Evolutionary conservation across 2,329 filamentous ascomycete species (phyloP), one percentile per base, ranked within the genome.

Genomic region (Trichoderma sp.): DNA sequence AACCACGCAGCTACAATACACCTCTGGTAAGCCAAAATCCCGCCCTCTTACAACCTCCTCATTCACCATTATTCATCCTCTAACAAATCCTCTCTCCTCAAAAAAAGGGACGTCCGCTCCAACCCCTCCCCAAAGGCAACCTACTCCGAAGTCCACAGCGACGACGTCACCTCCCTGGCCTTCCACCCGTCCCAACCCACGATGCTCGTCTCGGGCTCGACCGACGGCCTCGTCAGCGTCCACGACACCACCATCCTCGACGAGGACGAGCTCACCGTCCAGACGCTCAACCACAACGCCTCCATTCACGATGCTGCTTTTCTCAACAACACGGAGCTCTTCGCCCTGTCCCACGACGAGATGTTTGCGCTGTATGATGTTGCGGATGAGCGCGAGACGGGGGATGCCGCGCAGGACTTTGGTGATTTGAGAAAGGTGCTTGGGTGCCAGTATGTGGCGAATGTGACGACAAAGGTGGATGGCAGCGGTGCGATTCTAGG

Each of bases 271-370:
- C 90, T 93, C 1, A 84, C 94, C 23, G 84, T 92, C 72, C 92
- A 94, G 80, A 92, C 93, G 13, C 90, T 95, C 79, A 95, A 95
- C 80, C 92, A 93, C 78, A 87, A 88, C 47, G 88, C 90, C 39
- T 93, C 92, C 0, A 88, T 95, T 74, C 92, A 94, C 79, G 91
- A 89, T 75, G 90, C 92, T 15, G 91, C 90, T 6, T 95, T 94
- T 81, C 83, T 95, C 69, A 88, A 75, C 7, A 80, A 84, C 17
- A 86, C 86, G 6, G 87, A 92, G 76, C 87, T 94, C 36, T 93
- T 90, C 74, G 92, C 91, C 4, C 82, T 95, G 11, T 93, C 91
- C 1, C 92, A 94, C 72, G 93, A 95, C 78, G 93, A 96, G 83
- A 90, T 89, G 72, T 88, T 94, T 73, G 90, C 91, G 20, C 86